Base-by-base conservation (phyloP, 2,329 filamentous ascomycete species). In the Aschersonia sp. region DNA sequence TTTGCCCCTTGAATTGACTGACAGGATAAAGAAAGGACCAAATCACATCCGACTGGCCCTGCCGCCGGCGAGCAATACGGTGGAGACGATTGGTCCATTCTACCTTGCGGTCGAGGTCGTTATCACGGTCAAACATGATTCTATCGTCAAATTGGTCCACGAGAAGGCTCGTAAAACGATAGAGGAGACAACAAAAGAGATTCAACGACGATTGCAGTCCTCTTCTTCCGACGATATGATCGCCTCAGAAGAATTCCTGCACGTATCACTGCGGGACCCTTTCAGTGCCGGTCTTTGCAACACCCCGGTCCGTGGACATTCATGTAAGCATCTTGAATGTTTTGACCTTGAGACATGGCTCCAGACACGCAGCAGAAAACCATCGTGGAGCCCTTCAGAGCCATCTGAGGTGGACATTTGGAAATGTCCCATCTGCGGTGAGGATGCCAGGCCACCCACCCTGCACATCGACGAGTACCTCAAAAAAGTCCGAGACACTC, bases 341-440 rank as follows among this genome's bases (percentile, higher is more conserved):
- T 96, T 97, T 59, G 91, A 97, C 60, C 77, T 96, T 5, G 75
- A 84, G 28, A 89, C 78, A 1, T 97, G 87, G 69, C 74, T 98
- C 6, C 63, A 71, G 10, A 86, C 83, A 4, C 78, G 86, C 42
- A 69, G 71, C 4, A 64, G 66, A 10, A 74, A 72, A 51, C 60
- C 64, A 4, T 38, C 52, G 3, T 48, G 48, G n/a, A 53, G 53
- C 38, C 51, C 35, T 5, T 49, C 44, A 7, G 73, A 81, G 54
- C 78, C 76, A 6, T 72, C 71, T 1, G 65, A 74, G 48, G 69
- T 77, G 0, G 86, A 92, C 57, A 77, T 78, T 47, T 96, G 89
- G 89, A 83, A 77, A 52, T 98, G 92, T 56, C 92, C 92, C 0
- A 78, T 94, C 31, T 97, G 91, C 62, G 71, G 72, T 30, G 69